Conservation (phyloP, 371 early-diverging fungal species). For the Apophysomyces sp. region DNA sequence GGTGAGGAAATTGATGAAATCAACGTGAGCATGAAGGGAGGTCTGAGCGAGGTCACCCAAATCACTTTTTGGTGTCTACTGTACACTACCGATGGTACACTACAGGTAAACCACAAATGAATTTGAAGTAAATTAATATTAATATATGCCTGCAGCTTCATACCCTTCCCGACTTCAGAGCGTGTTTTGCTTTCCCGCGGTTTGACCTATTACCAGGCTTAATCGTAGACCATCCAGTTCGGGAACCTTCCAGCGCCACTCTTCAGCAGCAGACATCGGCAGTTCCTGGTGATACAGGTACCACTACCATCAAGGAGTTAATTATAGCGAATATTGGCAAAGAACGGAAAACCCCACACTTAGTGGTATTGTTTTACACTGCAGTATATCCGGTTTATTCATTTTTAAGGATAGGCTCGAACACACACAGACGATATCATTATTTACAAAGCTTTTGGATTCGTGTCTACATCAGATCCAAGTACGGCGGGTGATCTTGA, state of each 20-base stretch:
- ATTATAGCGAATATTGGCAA: slow-evolving; percentile 67
- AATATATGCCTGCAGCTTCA: slow-evolving; percentile 59
- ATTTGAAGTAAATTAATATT: neutral
- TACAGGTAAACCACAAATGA: slow-evolving; percentile 11
- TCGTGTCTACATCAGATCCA: slow-evolving; percentile 32
- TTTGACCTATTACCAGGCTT: slow-evolving; percentile 67
- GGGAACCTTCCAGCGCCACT: slow-evolving; percentile 1
- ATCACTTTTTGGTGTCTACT: slow-evolving; percentile 41
- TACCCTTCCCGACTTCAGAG: slow-evolving; percentile 70
- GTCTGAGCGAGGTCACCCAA: slow-evolving; percentile 17
- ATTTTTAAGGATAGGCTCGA: slow-evolving; percentile 47
- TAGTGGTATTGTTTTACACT: slow-evolving; percentile 61
- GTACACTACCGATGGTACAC: slow-evolving; percentile 31
- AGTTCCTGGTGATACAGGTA: slow-evolving; percentile 24
- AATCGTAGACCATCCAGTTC: slow-evolving; percentile 50
- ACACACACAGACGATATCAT: slow-evolving; percentile 70
- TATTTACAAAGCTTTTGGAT: slow-evolving; percentile 69
- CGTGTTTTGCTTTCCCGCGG: slow-evolving; percentile 62
- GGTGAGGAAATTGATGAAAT: slow-evolving; percentile 34
- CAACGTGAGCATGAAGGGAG: slow-evolving; percentile 42
- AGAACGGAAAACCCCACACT: slow-evolving; percentile 59
- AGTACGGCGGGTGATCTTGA: slow-evolving; percentile 29
- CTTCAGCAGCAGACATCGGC: neutral
- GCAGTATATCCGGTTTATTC: neutral
- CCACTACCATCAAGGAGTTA: slow-evolving; percentile 65